Base-by-base conservation (phyloP, 106 monocot species). In the Ottelia alismoides region DNA sequence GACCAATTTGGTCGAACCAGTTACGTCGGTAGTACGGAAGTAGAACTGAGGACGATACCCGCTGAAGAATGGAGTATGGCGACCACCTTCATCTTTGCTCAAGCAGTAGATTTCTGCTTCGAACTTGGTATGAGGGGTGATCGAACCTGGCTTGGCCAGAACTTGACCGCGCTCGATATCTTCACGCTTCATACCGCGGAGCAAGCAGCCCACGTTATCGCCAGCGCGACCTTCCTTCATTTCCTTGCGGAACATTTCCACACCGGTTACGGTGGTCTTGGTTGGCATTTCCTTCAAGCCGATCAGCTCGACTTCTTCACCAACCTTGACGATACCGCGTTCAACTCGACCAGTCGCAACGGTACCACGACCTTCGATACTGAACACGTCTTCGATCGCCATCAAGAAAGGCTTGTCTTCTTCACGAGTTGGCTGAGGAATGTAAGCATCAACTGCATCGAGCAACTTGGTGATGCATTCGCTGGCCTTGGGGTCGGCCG, bases 321-420 rank as follows among this genome's bases (percentile, higher is more conserved):
- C 76, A 16, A 87, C 69, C 73, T 80, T 92, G 2, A 92, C 28
- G 0, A 66, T 82, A 22, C 92, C 92, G 43, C 92, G 70, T 61
- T 92, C 92, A 2, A 87, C 70, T 27, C 92, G 60, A 0, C 92
- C 92, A 2, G 92, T 92, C 67, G 92, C 82, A 20, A 92, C 92
- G 3, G 92, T 92, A 2, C 92, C 92, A 29, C 90, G 79, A 0
- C 90, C 84, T 11, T 86, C 87, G 71, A 96, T 96, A 24, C 88
- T 88, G 73, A 96, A 96, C 17, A 96, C 94, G 47, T 96, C 94
- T 46, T 88, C 94, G n/a, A 96, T 45, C 20, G 94, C 88, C 11
- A 96, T 68, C 52, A 96, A 73, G 74, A 96, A 96, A 20, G 94
- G 94, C 47, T 81, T 76, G 19, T 96, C 94, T 11, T 75, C 77